Base-by-base conservation (phyloP, 768 basidiomycete species). In the Harrya chromipes region DNA sequence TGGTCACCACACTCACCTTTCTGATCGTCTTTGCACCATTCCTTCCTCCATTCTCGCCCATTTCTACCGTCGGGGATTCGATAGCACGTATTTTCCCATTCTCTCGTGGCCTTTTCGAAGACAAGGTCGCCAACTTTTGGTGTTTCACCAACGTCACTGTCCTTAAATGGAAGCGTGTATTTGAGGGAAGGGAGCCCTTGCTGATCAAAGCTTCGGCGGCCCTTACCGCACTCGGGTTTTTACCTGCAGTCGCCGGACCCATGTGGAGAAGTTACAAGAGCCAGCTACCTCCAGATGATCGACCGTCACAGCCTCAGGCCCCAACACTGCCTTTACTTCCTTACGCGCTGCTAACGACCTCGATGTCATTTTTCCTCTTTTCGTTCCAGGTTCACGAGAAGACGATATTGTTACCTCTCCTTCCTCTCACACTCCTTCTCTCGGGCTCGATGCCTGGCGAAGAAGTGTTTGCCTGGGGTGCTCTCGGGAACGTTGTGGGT, bases 51-150 rank as follows among this genome's bases (percentile, higher is more conserved):
- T 79, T 90, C 45, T 72, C 81, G 1, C 72, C 80, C 1, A 42
- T 72, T 11, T 61, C 71, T 4, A 61, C 71, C 20, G 76, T 90
- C 53, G 52, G 78, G n/a, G 80, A 83, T 44, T 82, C 88, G 14
- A 72, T 94, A 40, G 73, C 73, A 13, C 84, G 94, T 6, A 91
- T 97, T 47, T 98, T 98, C 65, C 94, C 94, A 0, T 92, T 98
- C 64, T 77, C 80, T 6, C 84, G 94, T 24, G 94, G 94, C 13
- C 74, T 94, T 3, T 94, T 94, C 60, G 93, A 95, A 63, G 92
- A 95, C 72, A 94, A 95, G 62, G 94, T 98, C 20, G 92, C 94
- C 35, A 98, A 98, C 65, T 90, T 95, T 63, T 98, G 94, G 94
- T 97, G 94, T 67, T 90, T 92, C 27, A 82, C 85, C 16, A 92